Base-by-base conservation (phyloP, 2,329 filamentous ascomycete species). In the Magnaporthales sp. region DNA sequence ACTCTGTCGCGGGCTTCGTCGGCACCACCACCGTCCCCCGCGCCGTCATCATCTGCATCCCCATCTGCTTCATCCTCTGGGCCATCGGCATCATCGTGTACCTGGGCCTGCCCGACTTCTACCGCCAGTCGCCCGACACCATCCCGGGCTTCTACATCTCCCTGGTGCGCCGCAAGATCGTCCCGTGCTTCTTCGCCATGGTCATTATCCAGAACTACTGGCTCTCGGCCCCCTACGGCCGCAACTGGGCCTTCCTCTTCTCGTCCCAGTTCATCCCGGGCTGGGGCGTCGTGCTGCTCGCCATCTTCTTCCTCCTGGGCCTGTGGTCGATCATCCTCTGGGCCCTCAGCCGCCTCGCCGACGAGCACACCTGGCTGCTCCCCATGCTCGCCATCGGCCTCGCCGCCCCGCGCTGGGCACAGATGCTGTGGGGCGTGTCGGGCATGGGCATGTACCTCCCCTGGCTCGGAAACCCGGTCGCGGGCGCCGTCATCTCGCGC, bases 131-230 rank as follows among this genome's bases (percentile, higher is more conserved):
- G 15, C 88, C 88, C 0, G 87, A 87, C 68, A 83, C 81, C 62
- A 84, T 90, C 1, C 88, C 88, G 0, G 86, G 84, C 22, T 89
- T 90, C 78, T 90, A 89, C 76, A 81, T 78, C 66, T 84, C 86
- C 2, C 79, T 89, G 8, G 79, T 84, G 69, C 80, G 86, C 62
- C 83, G 88, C 68, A 89, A 88, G 75, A 86, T 89, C 68, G 83
- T 89, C 61, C 78, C 88, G 13, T 90, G 87, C 87, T 89, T 89
- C 77, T 86, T 89, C 74, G 76, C 87, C 67, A 82, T 84, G 3
- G 84, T 89, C 58, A 77, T 89, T 67, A 75, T 89, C 32, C 87
- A 89, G 72, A 90, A 90, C 75, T 89, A 87, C 80, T 90, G 86
- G 77, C 80, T 90, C 30, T 86, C 84, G 27, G 82, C 87, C 0